These are phyloP conservation scores for Aulographum hederae DNA, from an alignment of 2,329 filamentous ascomycete genomes.

Conservation along the genomic window DNA sequence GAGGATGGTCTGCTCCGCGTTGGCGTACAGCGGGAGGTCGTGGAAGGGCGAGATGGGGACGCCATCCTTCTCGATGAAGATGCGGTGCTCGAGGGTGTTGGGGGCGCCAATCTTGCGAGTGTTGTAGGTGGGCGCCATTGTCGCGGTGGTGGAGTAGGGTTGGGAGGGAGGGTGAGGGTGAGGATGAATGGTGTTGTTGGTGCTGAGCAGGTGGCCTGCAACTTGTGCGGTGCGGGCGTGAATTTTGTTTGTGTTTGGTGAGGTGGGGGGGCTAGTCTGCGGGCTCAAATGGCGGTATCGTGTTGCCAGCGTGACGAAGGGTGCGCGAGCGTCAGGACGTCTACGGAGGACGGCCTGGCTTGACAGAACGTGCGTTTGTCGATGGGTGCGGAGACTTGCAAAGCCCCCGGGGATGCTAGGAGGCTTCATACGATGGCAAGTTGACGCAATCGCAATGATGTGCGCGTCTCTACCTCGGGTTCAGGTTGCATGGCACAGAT, in stretches of 20 bases:
- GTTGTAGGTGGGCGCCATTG: constrained; percentile 34
- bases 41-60: constrained; percentile 88
- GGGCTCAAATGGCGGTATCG: constrained; percentile 6
- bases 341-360: too few species aligned
- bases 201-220: constrained; percentile 17
- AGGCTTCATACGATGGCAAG: too few species aligned
- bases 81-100: constrained; percentile 90
- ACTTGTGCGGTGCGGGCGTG: constrained; percentile 19
- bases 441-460: too few species aligned
- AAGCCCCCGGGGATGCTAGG: too few species aligned
- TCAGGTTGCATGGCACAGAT: too few species aligned
- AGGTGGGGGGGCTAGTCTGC: constrained; percentile 18
- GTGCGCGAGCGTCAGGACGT: too few species aligned
- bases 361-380: too few species aligned
- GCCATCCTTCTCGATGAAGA: constrained; percentile 97
- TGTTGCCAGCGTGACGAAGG: too few species aligned
- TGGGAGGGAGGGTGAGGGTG: constrained; percentile 8
- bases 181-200: too few species aligned
- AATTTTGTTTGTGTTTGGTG: constrained; percentile 16
- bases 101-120: constrained; percentile 75
- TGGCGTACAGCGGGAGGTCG: constrained; percentile 95
- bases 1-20: constrained; percentile 82
- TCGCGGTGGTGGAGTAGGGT: constrained; percentile 6
- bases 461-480: too few species aligned
- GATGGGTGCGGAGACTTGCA: too few species aligned